Evolutionary conservation across 73 alveolate genomes (phyloP).

Genomic region (Paramecium sonneborni): DNA sequence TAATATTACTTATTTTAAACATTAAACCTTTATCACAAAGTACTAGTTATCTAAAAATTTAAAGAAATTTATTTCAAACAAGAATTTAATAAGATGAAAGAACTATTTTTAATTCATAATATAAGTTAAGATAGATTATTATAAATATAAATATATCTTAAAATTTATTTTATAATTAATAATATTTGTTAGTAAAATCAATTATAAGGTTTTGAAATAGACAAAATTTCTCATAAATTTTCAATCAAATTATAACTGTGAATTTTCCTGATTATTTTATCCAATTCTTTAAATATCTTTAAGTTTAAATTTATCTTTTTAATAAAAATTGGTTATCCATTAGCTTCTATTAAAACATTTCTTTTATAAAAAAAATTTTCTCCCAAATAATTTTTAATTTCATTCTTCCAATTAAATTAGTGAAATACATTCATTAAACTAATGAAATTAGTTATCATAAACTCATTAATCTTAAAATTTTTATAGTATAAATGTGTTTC

Average conservation of each 20-base stretch:
- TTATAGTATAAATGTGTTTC: conserved; percentile 58
- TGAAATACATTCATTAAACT: conserved; percentile 15
- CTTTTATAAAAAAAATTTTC: not conserved
- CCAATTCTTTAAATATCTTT: not conserved
- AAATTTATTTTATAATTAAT: no score
- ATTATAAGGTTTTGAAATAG: no score
- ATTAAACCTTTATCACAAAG: no score
- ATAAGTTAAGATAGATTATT: no score
- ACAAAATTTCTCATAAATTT: no score
- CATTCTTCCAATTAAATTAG: conserved; percentile 45
- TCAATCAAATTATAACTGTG: not conserved
- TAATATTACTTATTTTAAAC: no score
- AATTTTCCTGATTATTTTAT: not conserved
- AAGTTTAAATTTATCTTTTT: not conserved
- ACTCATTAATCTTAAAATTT: conserved; percentile 56
- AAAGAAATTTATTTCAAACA: no score
- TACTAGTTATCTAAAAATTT: no score
- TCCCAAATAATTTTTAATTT: not conserved
- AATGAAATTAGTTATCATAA: not conserved
- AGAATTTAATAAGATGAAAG: no score
- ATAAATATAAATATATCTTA: no score
- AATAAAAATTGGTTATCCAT: not conserved
- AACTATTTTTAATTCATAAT: no score
- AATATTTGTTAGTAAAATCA: no score
- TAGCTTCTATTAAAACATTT: not conserved